Evolutionary conservation across 139 green algal species (phyloP), one percentile per base, ranked within the genome.

Genomic region (Asterochloris erici): DNA sequence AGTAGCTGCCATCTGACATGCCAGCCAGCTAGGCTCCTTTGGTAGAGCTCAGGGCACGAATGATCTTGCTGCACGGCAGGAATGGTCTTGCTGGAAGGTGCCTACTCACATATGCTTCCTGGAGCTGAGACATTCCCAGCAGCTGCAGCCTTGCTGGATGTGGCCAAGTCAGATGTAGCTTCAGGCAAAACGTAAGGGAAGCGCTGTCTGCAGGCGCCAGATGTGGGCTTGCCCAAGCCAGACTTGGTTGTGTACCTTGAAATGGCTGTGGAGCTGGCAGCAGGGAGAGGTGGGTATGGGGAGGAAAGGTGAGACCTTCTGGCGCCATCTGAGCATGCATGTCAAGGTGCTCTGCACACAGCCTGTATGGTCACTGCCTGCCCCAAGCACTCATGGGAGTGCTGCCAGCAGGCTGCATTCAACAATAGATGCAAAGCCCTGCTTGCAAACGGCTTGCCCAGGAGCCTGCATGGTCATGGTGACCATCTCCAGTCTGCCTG

Each of bases 191-290:
- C 0, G 28, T 68, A 64, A 21, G 28, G 27, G 4, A 4, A 63
- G 27, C 23, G 4, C 14, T 14, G 15, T 62, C 9, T 71, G 66
- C 81, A 84, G 83, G 81, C 84, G 6, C 89, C 90, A 19, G 92
- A 97, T 78, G 79, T 66, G 2, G 93, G 92, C 0, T 88, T 99
- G 68, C 93, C 93, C 9, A 93, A 90, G 16, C 95, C 96, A 0
- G 96, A 99, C 83, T 81, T 92, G 12, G 87, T 98, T 2, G 82
- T 99, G 21, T 97, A 94, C 84, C 84, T 99, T 60, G 17, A 90
- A 9, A 74, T 98, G 0, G 81, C 82, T 13, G 71, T 86, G 2
- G 91, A 94, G 68, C 87, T 79, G 24, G 91, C 92, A 16, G 88
- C 85, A 16, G 75, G 74, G 9, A 77, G 96, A 1, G 93, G 91